These are phyloP conservation scores for Ambispora gerdemannii DNA, from an alignment of 192 early-diverging fungal species.

Conservation along the genomic window DNA sequence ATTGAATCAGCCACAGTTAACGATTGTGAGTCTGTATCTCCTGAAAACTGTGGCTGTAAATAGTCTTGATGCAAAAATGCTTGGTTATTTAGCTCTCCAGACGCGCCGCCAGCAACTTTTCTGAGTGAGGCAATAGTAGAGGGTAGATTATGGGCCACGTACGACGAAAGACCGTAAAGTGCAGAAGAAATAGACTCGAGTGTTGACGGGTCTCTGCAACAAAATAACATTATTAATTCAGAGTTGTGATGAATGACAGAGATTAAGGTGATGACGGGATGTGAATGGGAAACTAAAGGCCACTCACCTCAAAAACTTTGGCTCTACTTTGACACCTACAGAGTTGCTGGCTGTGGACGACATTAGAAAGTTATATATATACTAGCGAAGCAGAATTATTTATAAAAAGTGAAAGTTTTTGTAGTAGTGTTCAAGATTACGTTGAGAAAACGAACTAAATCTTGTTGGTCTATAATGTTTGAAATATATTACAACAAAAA, in stretches of 20 bases:
- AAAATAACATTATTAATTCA: neutral
- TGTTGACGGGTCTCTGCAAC: constrained; percentile 57
- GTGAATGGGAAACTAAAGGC: too few species aligned
- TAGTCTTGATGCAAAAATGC: constrained; percentile 8
- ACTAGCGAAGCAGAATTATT: too few species aligned
- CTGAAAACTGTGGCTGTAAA: neutral
- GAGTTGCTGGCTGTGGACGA: neutral
- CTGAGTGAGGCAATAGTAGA: constrained; percentile 31
- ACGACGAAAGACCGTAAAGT: constrained; percentile 58
- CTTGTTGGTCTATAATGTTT: too few species aligned
- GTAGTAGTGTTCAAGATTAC: too few species aligned
- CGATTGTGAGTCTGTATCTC: neutral
- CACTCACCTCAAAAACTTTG: constrained; percentile 18
- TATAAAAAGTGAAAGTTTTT: too few species aligned
- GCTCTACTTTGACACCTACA: constrained; percentile 20
- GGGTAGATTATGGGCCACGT: constrained; percentile 61
- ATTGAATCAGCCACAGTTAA: neutral
- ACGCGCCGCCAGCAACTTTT: neutral
- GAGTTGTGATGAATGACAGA: neutral
- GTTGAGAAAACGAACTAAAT: too few species aligned
- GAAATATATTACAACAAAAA: too few species aligned
- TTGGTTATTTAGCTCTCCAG: neutral
- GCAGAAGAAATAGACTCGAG: constrained; percentile 60
- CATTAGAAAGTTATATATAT: too few species aligned
- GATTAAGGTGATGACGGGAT: neutral